Evolutionary conservation across 148 eudicot genomes (phyloP), one percentile per base, ranked within the genome.

Genomic region (Beta vulgaris): DNA sequence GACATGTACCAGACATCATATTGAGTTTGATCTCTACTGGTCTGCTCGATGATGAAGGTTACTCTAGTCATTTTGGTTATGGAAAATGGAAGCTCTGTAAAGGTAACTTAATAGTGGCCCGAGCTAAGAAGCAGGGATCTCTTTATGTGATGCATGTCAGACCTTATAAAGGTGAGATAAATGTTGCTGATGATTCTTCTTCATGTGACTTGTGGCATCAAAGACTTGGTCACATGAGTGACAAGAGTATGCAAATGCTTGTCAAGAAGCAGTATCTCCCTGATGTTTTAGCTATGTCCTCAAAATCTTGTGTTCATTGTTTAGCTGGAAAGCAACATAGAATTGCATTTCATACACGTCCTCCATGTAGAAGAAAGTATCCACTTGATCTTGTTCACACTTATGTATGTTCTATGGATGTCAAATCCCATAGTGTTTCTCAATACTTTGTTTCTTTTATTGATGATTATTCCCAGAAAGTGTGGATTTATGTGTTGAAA

Each of bases 381-480:
- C 35, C 63, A 9, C 44, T 75, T 32, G 70, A 74, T 40, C 57
- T 65, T 48, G 51, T 75, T 15, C 72, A 65, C 70, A 57, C 58
- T 46, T 67, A 78, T 77, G 73, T 73, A 1, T 73, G 72, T 67
- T 32, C 34, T 13, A 76, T 76, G 53, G 54, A 36, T 32, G 48
- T 1, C 3, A 73, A 59, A 34, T 73, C 76, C 0, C 57, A 57
- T 60, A 37, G 67, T 29, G 78, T 81, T 62, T 64, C 51, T 0
- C 11, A 21, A 0, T 77, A 68, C 21, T 81, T 77, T 73, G 67
- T 82, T 3, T 73, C 78, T 3, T 77, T 77, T 31, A 73, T 73
- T 58, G 51, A 77, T 37, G 74, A 73, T 61, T 32, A 16, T 44
- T 69, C 67, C 10, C n/a, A 67, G 40, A 82, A 82, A 39, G 58